Evolutionary conservation across 306 rosid species (phyloP).

Genomic region (Gleditsia sinensis): DNA sequence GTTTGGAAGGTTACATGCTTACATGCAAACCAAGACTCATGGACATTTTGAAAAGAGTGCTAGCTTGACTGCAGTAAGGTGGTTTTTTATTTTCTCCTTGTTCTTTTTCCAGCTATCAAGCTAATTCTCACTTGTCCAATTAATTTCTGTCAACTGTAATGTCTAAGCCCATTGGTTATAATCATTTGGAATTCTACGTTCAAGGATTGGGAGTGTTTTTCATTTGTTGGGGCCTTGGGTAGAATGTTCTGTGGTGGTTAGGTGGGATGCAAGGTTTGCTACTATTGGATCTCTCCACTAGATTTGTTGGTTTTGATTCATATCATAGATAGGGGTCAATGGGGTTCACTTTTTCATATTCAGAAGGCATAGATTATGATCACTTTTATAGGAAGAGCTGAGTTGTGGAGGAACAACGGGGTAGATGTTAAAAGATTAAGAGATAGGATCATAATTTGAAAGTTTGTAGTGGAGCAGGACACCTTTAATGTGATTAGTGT

Average conservation of each 20-base stretch:
- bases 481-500: too few relatives aligned
- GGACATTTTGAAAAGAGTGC: constrained; percentile 49
- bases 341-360: neutral
- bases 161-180: neutral
- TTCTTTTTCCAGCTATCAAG: constrained; percentile 16
- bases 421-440: too few relatives aligned
- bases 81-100: constrained; percentile 23
- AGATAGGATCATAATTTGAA: too few relatives aligned
- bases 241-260: neutral
- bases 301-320: neutral
- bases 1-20: constrained; percentile 87
- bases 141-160: neutral
- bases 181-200: neutral
- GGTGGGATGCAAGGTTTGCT: neutral
- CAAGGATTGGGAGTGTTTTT: neutral
- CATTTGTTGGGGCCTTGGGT: neutral
- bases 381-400: neutral
- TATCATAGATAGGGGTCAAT: neutral
- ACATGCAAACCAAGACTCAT: constrained; percentile 54
- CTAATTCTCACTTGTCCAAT: neutral
- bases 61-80: constrained; percentile 82
- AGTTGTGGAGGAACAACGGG: too few relatives aligned
- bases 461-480: too few relatives aligned
- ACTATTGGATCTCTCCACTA: neutral
- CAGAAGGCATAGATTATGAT: neutral